A percentile compares a stretch with the other conserved stretches of the same genome.
These are phyloP conservation scores for Lipomyces mesembrius DNA, from an alignment of 805 yeast genomes.

Conservation along the genomic window DNA sequence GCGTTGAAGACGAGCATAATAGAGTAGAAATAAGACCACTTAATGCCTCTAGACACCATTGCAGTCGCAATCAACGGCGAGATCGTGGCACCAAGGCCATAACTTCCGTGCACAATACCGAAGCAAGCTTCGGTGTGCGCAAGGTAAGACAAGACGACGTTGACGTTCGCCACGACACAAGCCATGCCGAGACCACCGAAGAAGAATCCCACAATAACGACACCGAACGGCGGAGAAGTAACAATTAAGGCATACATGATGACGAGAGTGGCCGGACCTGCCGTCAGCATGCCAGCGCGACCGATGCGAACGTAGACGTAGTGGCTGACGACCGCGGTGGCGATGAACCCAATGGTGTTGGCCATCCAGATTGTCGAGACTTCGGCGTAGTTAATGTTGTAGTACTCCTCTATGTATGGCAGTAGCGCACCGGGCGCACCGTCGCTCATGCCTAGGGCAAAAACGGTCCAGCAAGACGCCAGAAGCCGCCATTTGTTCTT, in stretches of 20 bases:
- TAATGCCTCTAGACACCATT: slow-evolving; percentile 54
- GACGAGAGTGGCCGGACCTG: slow-evolving; percentile 49
- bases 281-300: slow-evolving; percentile 48
- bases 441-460: slow-evolving; percentile 45
- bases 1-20: slow-evolving; percentile 53
- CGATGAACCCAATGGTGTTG: slow-evolving; percentile 60
- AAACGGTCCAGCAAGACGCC: slow-evolving; percentile 20
- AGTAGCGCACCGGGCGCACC: slow-evolving; percentile 67
- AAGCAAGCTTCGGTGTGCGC: slow-evolving; percentile 61
- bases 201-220: slow-evolving; percentile 56
- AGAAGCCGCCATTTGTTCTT: slow-evolving; percentile 17
- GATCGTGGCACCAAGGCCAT: slow-evolving; percentile 73
- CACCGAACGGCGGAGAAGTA: slow-evolving; percentile 56
- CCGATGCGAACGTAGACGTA: slow-evolving; percentile 52
- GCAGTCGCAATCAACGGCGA: slow-evolving; percentile 69
- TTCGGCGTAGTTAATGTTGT: slow-evolving; percentile 55
- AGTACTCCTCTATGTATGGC: slow-evolving; percentile 58
- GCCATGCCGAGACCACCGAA: slow-evolving; percentile 66
- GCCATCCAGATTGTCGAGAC: slow-evolving; percentile 64
- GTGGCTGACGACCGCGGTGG: slow-evolving; percentile 57
- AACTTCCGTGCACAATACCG: slow-evolving; percentile 68
- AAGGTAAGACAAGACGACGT: slow-evolving; percentile 55
- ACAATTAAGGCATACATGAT: slow-evolving; percentile 54
- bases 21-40: slow-evolving; percentile 61
- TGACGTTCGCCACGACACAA: slow-evolving; percentile 54